Percentiles rank a stretch among this genome's conserved stretches.
phyloP scores from a whole-genome alignment of 345 rosid genomes.

The Hypericum androsaemum region DNA sequence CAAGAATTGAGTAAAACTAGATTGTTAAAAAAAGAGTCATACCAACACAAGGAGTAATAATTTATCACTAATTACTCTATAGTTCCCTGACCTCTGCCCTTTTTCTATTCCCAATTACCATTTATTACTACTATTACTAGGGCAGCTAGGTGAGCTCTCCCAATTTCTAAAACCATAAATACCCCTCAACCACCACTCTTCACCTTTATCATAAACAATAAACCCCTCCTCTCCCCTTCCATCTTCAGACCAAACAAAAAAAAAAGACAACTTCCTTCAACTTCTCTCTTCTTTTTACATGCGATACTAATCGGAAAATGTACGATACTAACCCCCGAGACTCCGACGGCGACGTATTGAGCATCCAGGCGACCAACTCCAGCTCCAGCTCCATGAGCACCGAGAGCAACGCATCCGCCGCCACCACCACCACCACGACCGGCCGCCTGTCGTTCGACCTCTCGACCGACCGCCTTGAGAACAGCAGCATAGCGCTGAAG shows the following conservation, averaged over 20 bases:
- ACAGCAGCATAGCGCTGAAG: conserved; percentile 29
- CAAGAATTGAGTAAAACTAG: too few relatives aligned
- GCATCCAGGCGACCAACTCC: conserved; percentile 38
- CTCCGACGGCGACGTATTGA: conserved; percentile 32
- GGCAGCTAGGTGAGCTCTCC: background rate
- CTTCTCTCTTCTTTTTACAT: background rate
- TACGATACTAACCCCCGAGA: conserved; percentile 11
- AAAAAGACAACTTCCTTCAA: background rate
- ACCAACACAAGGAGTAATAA: too few relatives aligned
- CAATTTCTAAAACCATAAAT: conserved; percentile 24
- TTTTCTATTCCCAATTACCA: too few relatives aligned
- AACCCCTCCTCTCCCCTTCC: background rate
- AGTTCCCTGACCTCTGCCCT: too few relatives aligned
- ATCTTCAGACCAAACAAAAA: conserved; percentile 4
- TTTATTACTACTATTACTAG: too few relatives aligned
- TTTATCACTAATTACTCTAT: too few relatives aligned
- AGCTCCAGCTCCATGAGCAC: conserved; percentile 52
- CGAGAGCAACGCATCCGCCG: conserved; percentile 55
- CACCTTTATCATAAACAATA: background rate
- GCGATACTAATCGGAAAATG: background rate
- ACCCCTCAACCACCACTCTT: conserved; percentile 21
- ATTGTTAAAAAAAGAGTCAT: too few relatives aligned
- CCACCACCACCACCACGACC: conserved; percentile 59
- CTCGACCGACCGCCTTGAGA: conserved; percentile 28
- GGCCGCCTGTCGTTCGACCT: conserved; percentile 74